Conservation (phyloP, 371 early-diverging fungal genomes). For the Blakeslea trispora region DNA sequence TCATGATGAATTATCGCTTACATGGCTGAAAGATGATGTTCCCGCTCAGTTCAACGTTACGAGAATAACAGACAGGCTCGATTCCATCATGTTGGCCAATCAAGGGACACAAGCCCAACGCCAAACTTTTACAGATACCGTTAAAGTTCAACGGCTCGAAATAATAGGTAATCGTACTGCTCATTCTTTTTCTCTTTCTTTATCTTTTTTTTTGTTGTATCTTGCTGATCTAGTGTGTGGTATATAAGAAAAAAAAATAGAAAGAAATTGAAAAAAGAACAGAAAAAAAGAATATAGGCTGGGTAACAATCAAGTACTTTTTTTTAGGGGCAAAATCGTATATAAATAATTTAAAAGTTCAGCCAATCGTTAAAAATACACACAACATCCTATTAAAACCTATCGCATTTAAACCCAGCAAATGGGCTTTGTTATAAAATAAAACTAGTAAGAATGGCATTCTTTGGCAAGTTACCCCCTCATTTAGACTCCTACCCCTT, state of each 20-base stretch:
- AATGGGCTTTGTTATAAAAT: neutral
- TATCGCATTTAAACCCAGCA: neutral
- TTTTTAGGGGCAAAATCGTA: slow-evolving; percentile 6
- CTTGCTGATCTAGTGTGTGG: neutral
- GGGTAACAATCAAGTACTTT: neutral
- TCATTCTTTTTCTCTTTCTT: slow-evolving; percentile 1
- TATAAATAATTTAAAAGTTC: slow-evolving; percentile 5
- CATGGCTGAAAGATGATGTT: slow-evolving; percentile 90
- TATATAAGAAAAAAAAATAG: slow-evolving; percentile 4
- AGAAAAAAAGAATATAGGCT: slow-evolving; percentile 9
- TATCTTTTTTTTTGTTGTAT: neutral
- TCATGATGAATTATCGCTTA: slow-evolving; percentile 31
- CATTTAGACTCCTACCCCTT: neutral
- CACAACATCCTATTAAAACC: slow-evolving; percentile 1
- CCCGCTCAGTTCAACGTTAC: slow-evolving; percentile 83
- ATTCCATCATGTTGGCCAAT: slow-evolving; percentile 76
- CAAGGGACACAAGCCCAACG: slow-evolving; percentile 87
- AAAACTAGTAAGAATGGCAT: neutral
- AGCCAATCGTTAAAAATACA: slow-evolving; percentile 23
- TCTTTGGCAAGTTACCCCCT: too few species aligned
- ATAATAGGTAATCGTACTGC: slow-evolving; percentile 38
- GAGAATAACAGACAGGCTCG: slow-evolving; percentile 90
- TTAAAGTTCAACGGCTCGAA: slow-evolving; percentile 68
- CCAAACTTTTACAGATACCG: slow-evolving; percentile 79
- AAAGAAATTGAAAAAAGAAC: slow-evolving; percentile 10